A percentile compares a stretch with the other conserved stretches of the same genome.
phyloP scores from a whole-genome alignment of 345 rosid genomes.

The Rhizophora mangle region DNA sequence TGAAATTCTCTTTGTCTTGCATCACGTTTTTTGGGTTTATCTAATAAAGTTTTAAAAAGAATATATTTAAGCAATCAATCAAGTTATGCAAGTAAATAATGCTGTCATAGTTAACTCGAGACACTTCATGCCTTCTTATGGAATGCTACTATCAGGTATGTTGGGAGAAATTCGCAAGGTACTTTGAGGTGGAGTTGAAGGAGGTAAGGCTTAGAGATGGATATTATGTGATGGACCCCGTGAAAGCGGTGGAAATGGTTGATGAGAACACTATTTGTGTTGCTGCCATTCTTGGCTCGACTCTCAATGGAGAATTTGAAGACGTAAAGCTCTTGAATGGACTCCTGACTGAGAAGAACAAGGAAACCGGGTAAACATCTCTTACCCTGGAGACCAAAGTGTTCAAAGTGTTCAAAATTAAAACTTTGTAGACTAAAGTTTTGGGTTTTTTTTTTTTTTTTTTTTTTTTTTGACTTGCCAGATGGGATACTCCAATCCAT shows the following conservation, averaged over 20 bases:
- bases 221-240: constrained; percentile 32
- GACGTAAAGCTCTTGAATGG: constrained; percentile 27
- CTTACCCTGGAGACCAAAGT: no score
- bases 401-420: no score
- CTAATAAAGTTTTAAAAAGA: no score
- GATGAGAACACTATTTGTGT: constrained; percentile 36
- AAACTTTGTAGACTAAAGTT: no score
- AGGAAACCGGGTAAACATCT: constrained; percentile 19
- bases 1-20: no score
- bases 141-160: constrained; percentile 13
- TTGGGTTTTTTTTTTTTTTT: no score
- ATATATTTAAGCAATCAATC: no score
- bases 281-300: constrained; percentile 34
- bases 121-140: not conserved
- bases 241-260: constrained; percentile 25
- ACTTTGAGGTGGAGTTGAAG: constrained; percentile 32
- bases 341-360: constrained; percentile 23
- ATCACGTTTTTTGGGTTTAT: no score
- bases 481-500: constrained; percentile 30
- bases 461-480: not conserved
- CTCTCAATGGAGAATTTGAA: constrained; percentile 34
- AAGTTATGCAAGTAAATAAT: no score
- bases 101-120: no score
- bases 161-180: constrained; percentile 33
- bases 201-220: constrained; percentile 31